Evolutionary conservation across 345 rosid species (phyloP), one percentile per base, ranked within the genome.

Genomic region (Salix viminalis): DNA sequence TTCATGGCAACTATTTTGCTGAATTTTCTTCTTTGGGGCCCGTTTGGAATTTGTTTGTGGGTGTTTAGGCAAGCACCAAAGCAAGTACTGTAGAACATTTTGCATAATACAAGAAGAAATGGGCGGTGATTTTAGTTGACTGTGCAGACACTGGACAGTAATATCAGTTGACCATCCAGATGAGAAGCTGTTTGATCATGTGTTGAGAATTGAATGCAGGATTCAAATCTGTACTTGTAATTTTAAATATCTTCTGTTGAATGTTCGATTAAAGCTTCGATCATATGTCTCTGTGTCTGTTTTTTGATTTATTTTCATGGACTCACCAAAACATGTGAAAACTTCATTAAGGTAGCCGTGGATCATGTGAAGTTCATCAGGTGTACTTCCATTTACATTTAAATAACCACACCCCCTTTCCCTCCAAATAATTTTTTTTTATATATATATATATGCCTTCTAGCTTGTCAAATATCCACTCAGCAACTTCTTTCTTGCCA

Each of bases 361-460:
- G 83, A 90, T 91, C 98, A 91, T 87, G 94, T 90, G 98, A 91
- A 72, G 71, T 82, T 67, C 58, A 74, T 83, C 89, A 80, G 87
- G 74, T 81, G 87, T 81, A 79, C 84, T 76, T 52, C 52, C 78
- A 68, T 70, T 74, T 34, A 34, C 87, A 85, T 90, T 90, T 75
- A 86, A 73, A 80, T 18, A 34, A 34, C 37, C 46, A 11, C 16
- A n/a, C 13, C 7, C 26, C 14, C 2, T 23, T 37, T 39, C 70
- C 34, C 44, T 28, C 61, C 42, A 15, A 19, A 3, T 0, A 14
- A 76, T 9, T 1, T 67, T 1, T 28, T 28, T 28, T 32, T 32
- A 3, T 32, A 36, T 6, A 4, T 46, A 10, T 15, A 7, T 6
- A 2, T 46, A 4, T 15, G 7, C 13, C 16, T 65, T 7, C 9